Percentiles rank a stretch among this genome's conserved stretches.
Conservation (phyloP, 1,284 basidiomycete species). For the Ustilago tritici region DNA sequence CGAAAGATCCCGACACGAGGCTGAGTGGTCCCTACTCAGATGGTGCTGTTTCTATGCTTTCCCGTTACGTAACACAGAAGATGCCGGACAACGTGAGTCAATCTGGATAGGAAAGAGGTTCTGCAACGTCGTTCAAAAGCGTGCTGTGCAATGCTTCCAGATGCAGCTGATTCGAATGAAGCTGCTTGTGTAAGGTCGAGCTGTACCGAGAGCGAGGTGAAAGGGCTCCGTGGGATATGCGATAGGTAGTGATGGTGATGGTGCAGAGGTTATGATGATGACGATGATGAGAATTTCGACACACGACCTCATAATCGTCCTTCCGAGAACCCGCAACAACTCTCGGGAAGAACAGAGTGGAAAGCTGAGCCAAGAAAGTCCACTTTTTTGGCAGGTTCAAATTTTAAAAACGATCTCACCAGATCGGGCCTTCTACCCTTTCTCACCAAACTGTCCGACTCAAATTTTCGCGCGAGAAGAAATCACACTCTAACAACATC, state of each 20-base stretch:
- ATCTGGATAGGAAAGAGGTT: too few relatives aligned
- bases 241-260: neutral
- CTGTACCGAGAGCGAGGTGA: too few relatives aligned
- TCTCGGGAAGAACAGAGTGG: conserved; percentile 1
- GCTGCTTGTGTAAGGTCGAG: too few relatives aligned
- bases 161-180: neutral
- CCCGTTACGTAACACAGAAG: too few relatives aligned
- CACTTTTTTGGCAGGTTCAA: neutral
- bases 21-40: too few relatives aligned
- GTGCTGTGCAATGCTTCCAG: too few relatives aligned
- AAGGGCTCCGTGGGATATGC: neutral
- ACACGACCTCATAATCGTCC: neutral
- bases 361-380: conserved; percentile 12
- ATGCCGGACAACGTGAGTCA: too few relatives aligned
- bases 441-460: conserved; percentile 1
- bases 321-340: neutral
- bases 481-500: neutral
- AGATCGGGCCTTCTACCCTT: neutral
- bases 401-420: neutral
- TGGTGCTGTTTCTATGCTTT: too few relatives aligned
- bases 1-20: too few relatives aligned
- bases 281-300: conserved; percentile 24
- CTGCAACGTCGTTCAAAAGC: too few relatives aligned
- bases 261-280: neutral
- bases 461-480: conserved; percentile 1